Conservation (phyloP, 495 filamentous ascomycete species). For the Tirmania nivea region DNA sequence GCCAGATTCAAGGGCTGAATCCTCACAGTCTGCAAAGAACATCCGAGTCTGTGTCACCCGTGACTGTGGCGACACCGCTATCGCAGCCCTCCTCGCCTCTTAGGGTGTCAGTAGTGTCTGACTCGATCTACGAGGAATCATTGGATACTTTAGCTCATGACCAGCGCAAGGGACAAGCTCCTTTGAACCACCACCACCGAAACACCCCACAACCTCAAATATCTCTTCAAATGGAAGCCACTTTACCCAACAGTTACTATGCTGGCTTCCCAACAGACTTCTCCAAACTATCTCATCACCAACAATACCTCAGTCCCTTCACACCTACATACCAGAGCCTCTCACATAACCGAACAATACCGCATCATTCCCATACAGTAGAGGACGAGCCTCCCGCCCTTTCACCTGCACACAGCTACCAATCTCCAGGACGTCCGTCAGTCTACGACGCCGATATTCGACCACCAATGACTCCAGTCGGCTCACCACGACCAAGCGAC, state of each 20-base stretch:
- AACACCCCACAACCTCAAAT: background rate
- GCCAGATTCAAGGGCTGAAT: too few relatives aligned
- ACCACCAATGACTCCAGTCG: conserved; percentile 13
- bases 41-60: conserved; percentile 13
- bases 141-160: conserved; percentile 1
- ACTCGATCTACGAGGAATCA: conserved; percentile 4
- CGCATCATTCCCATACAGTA: background rate
- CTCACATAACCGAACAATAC: background rate
- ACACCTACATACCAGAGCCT: background rate
- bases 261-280: conserved; percentile 8
- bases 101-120: conserved; percentile 12
- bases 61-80: conserved; percentile 13
- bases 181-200: conserved; percentile 4
- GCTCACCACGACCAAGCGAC: conserved; percentile 8
- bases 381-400: conserved; percentile 17
- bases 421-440: conserved; percentile 11
- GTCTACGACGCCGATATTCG: conserved; percentile 14
- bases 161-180: conserved; percentile 3
- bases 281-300: conserved; percentile 1
- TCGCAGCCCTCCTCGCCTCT: conserved; percentile 16
- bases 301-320: conserved; percentile 2
- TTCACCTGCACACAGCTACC: conserved; percentile 9
- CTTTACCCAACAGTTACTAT: conserved; percentile 7
- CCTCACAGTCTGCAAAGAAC: conserved; percentile 13
- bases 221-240: background rate